Evolutionary conservation across 495 filamentous ascomycete species (phyloP).

Genomic region (Hypoxylon trugodes): DNA sequence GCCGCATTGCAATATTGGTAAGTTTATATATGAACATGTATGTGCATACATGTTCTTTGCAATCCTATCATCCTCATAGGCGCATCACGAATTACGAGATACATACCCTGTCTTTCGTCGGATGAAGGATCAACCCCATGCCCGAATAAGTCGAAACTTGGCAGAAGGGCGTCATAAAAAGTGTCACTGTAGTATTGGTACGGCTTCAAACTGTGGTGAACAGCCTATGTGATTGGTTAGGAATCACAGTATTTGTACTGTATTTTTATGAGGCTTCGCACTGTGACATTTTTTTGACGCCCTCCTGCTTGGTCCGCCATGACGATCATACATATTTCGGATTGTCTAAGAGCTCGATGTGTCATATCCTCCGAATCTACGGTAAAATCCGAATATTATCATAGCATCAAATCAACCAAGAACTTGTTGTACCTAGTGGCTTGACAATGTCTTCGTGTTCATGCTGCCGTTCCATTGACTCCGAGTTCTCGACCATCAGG

Average conservation of each 20-base stretch:
- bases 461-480: neutral
- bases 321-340: constrained; percentile 30
- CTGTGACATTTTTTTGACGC: too few species aligned
- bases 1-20: constrained; percentile 27
- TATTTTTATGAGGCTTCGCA: too few species aligned
- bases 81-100: constrained; percentile 21
- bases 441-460: constrained; percentile 18
- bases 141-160: constrained; percentile 28
- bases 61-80: constrained; percentile 20
- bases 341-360: too few species aligned
- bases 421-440: constrained; percentile 11
- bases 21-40: neutral
- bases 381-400: neutral
- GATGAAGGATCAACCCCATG: constrained; percentile 21
- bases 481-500: constrained; percentile 4
- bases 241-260: too few species aligned
- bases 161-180: too few species aligned
- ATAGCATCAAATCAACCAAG: constrained; percentile 6
- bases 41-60: constrained; percentile 3
- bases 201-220: too few species aligned
- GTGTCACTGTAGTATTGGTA: too few species aligned
- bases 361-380: too few species aligned
- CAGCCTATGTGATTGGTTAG: too few species aligned
- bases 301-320: constrained; percentile 12
- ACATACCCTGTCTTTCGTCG: constrained; percentile 1